phyloP scores from a whole-genome alignment of 352 stramenopile genomes.

The Phytophthora ramorum region DNA sequence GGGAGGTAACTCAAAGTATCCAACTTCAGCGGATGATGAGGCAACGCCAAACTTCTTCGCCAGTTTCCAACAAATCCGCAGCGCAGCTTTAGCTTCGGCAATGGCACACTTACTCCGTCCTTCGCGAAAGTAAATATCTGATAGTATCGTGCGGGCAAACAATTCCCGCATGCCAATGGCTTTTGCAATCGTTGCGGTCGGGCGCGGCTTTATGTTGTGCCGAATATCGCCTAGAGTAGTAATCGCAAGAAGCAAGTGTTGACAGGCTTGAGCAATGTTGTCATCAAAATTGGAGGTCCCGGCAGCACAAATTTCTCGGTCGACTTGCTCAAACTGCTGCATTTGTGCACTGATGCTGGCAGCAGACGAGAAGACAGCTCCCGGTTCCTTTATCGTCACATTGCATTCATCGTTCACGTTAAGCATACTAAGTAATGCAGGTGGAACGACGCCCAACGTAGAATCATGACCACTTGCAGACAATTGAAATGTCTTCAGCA shows the following conservation, averaged over 20 bases:
- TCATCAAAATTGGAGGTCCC: conserved; percentile 10
- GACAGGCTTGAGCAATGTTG: conserved; percentile 22
- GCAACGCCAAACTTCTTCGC: conserved; percentile 48
- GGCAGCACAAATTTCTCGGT: conserved; percentile 43
- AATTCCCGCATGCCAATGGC: conserved; percentile 61
- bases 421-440: conserved; percentile 36
- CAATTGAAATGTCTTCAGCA: conserved; percentile 43
- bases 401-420: conserved; percentile 12
- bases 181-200: conserved; percentile 31
- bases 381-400: not conserved
- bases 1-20: conserved; percentile 50
- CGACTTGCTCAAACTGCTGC: conserved; percentile 41
- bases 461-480: not conserved
- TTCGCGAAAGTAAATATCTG: conserved; percentile 62
- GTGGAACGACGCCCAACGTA: conserved; percentile 18
- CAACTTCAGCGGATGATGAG: conserved; percentile 10
- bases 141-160: conserved; percentile 54
- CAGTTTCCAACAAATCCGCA: conserved; percentile 78
- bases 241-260: conserved; percentile 37
- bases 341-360: conserved; percentile 1
- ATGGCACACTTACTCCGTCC: conserved; percentile 53
- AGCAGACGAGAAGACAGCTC: not conserved
- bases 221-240: conserved; percentile 24
- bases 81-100: conserved; percentile 57
- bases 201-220: conserved; percentile 6